These are phyloP conservation scores for Penicillium arizonense DNA, from an alignment of 495 filamentous ascomycete species.

Conservation along the genomic window DNA sequence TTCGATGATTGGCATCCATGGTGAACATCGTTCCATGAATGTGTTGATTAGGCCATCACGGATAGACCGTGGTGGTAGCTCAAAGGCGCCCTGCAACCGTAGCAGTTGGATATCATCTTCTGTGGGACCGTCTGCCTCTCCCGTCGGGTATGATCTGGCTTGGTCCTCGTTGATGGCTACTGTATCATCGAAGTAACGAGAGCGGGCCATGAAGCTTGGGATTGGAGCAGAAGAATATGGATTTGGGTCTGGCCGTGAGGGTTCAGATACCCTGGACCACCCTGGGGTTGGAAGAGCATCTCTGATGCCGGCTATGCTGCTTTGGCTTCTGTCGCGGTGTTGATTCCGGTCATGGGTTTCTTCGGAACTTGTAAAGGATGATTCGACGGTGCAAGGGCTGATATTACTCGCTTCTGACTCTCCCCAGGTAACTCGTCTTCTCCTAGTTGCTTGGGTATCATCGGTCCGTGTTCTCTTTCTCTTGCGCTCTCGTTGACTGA, in stretches of 20 bases:
- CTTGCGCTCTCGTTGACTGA: constrained; percentile 20
- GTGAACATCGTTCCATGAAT: constrained; percentile 25
- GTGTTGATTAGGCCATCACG: constrained; percentile 25
- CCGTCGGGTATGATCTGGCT: constrained; percentile 13
- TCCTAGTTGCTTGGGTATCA: neutral
- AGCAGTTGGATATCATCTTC: constrained; percentile 25
- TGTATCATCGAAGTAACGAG: constrained; percentile 23
- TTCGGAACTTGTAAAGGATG: neutral
- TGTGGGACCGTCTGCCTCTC: constrained; percentile 17
- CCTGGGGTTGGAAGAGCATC: neutral
- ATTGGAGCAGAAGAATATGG: constrained; percentile 18
- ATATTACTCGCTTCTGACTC: neutral
- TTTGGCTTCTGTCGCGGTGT: neutral
- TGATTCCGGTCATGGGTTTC: neutral
- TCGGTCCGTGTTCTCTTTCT: constrained; percentile 7
- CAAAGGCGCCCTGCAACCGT: constrained; percentile 24
- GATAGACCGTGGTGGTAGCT: constrained; percentile 22
- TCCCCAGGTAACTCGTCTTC: neutral
- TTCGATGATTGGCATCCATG: constrained; percentile 30
- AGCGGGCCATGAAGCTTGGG: constrained; percentile 20
- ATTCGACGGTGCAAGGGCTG: neutral
- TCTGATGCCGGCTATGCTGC: neutral
- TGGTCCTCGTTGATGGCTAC: constrained; percentile 19
- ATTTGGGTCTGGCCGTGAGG: constrained; percentile 7
- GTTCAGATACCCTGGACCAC: neutral